These are phyloP conservation scores for Aspergillus persii DNA, from an alignment of 2,329 filamentous ascomycete genomes.

Conservation along the genomic window DNA sequence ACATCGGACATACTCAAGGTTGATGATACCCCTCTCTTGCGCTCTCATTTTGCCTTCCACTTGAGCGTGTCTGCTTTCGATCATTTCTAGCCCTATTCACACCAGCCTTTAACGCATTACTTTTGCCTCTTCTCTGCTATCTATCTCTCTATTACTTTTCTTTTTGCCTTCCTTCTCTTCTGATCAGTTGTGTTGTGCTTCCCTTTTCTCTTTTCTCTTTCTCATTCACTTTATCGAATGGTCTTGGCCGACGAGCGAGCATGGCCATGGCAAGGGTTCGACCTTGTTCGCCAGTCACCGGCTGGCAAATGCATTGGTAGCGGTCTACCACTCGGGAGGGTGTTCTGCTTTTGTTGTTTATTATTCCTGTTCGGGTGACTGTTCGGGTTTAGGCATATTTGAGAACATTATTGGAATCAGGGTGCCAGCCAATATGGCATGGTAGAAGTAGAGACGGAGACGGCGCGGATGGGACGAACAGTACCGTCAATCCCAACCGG, in stretches of 20 bases:
- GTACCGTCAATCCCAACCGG: not conserved
- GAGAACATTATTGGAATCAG: constrained; percentile 5
- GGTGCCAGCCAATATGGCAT: not conserved
- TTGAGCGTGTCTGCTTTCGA: constrained; percentile 14
- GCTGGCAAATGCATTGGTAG: constrained; percentile 32
- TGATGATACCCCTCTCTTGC: constrained; percentile 29
- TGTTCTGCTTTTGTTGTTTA: constrained; percentile 1
- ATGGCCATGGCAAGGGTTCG: constrained; percentile 25
- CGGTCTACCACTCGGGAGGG: constrained; percentile 11
- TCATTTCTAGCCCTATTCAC: not conserved
- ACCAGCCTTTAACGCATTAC: not conserved
- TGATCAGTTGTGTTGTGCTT: constrained; percentile 10
- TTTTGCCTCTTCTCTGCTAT: not conserved
- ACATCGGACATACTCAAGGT: constrained; percentile 34
- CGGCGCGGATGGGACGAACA: not conserved
- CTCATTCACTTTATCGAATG: not conserved
- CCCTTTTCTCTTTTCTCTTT: constrained; percentile 6
- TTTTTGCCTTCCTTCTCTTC: not conserved
- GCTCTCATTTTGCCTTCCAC: constrained; percentile 14
- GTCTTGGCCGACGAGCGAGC: constrained; percentile 11
- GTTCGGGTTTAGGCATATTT: constrained; percentile 12
- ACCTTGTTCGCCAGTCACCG: constrained; percentile 13
- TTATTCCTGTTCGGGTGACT: constrained; percentile 1
- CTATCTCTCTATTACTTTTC: not conserved
- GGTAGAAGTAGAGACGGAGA: not conserved